Base-by-base conservation (phyloP, 2,329 filamentous ascomycete species). In the Arthrobotrys pseudoclavata region DNA sequence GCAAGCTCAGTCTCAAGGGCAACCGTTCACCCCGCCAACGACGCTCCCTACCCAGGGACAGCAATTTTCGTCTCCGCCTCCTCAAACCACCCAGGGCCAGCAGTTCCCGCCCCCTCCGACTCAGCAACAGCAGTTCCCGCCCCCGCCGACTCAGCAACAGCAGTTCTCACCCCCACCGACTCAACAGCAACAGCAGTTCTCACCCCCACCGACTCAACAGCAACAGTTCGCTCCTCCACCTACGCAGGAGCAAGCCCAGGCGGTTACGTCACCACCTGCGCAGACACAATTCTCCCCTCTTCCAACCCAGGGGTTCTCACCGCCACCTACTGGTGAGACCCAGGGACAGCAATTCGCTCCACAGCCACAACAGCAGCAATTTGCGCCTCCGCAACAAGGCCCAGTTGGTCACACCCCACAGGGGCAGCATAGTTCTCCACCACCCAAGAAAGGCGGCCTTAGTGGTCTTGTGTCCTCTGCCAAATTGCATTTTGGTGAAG, bases 401-500 rank as follows among this genome's bases (percentile, higher is more conserved):
- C 55, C 29, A 24, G 15, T 13, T 22, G 29, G 47, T 6, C 66
- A 68, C 18, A 24, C 55, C 4, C 72, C 48, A 10, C 66, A 62
- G 12, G 60, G 45, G n/a, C 55, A 60, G 13, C 31, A 18, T 15
- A 24, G 52, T 20, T 22, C 52, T 9, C 71, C 71, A 34, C 53
- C 55, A 40, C 66, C 57, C 18, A 76, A 76, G 40, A 68, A 57
- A 22, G 64, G 66, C 12, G 72, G 72, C 15, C 61, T 76, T 34
- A 24, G 60, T 20, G 72, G 72, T 6, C 60, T 76, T 22, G 48
- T 76, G 60, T 66, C 57, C 37, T 76, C 72, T 10, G 72, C 66
- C 3, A 61, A 76, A 61, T 29, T 67, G 52, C 72, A 76, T 42
- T 61, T 76, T 31, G 60, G 47, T 60, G 71, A 76, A 66, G 71